A percentile compares a stretch with the other conserved stretches of the same genome.
phyloP scores from a whole-genome alignment of 2,329 filamentous ascomycete genomes.

The Fusarium irregulare region DNA sequence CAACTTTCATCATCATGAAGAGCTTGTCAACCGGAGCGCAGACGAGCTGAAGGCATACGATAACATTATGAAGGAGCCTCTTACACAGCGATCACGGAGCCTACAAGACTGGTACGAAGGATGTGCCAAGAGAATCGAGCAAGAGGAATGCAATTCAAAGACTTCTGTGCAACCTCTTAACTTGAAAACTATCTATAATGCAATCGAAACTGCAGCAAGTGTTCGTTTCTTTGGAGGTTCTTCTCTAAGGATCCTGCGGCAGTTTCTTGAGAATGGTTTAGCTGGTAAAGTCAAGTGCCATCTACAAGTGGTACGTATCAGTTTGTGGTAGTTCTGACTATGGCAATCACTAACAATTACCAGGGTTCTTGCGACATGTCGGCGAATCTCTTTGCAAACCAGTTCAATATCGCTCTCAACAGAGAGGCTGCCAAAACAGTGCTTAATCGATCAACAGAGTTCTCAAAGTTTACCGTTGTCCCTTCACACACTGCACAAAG shows the following conservation, averaged over 20 bases:
- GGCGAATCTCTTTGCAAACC: conserved; percentile 40
- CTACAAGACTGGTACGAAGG: conserved; percentile 34
- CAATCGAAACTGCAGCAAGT: conserved; percentile 28
- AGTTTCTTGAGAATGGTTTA: conserved; percentile 34
- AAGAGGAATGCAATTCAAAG: background rate
- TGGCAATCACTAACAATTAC: background rate
- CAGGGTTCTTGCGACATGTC: conserved; percentile 41
- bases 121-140: conserved; percentile 22
- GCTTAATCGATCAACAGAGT: conserved; percentile 25
- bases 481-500: conserved; percentile 43
- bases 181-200: conserved; percentile 22
- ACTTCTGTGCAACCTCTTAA: conserved; percentile 13
- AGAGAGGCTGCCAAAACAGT: conserved; percentile 30
- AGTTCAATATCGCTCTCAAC: conserved; percentile 43
- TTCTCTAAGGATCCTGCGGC: conserved; percentile 35
- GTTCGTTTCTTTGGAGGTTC: conserved; percentile 41
- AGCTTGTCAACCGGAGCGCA: conserved; percentile 36
- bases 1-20: conserved; percentile 51
- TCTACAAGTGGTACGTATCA: conserved; percentile 34
- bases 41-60: conserved; percentile 30
- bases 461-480: conserved; percentile 36
- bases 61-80: conserved; percentile 18
- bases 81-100: conserved; percentile 6
- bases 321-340: too few species aligned
- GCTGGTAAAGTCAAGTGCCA: conserved; percentile 37